These are phyloP conservation scores for Beauveria australis DNA, from an alignment of 2,329 filamentous ascomycete species.

Conservation along the genomic window DNA sequence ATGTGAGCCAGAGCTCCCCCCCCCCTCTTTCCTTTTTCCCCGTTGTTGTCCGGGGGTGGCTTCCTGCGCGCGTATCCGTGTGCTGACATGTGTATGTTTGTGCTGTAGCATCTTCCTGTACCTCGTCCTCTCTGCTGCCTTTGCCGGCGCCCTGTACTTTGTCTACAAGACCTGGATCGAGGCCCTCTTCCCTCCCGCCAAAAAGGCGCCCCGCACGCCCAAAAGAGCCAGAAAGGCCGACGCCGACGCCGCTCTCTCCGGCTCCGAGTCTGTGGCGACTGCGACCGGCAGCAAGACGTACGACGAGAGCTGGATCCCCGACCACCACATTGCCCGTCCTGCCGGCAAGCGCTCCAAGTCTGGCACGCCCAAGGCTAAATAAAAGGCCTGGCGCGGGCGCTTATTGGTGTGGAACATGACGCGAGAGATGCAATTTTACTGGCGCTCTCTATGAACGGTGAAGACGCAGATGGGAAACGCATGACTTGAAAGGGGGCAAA, in stretches of 20 bases:
- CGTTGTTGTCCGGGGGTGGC: too few relatives aligned
- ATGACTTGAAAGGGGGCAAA: too few relatives aligned
- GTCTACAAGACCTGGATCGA: conserved; percentile 98
- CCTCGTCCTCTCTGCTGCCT: conserved; percentile 72
- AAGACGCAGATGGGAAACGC: background rate
- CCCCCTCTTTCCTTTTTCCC: too few relatives aligned
- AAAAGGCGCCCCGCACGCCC: conserved; percentile 52
- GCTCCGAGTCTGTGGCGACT: conserved; percentile 61
- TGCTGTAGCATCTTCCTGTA: conserved; percentile 84
- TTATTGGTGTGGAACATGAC: background rate
- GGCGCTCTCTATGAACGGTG: background rate
- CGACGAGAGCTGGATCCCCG: conserved; percentile 91
- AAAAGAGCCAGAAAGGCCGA: conserved; percentile 62
- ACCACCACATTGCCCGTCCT: conserved; percentile 80
- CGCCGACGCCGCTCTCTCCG: conserved; percentile 52
- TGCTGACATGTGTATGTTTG: background rate
- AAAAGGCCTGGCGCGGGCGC: conserved; percentile 5
- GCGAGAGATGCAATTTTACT: background rate
- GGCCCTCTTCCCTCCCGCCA: conserved; percentile 86
- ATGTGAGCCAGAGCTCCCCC: conserved; percentile 55
- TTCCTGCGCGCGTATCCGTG: too few relatives aligned
- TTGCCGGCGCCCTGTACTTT: conserved; percentile 80
- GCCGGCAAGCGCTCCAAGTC: conserved; percentile 56
- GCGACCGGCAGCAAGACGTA: conserved; percentile 64
- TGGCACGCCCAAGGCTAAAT: conserved; percentile 32